Evolutionary conservation across 768 basidiomycete species (phyloP).

Genomic region (Suillus subluteus): DNA sequence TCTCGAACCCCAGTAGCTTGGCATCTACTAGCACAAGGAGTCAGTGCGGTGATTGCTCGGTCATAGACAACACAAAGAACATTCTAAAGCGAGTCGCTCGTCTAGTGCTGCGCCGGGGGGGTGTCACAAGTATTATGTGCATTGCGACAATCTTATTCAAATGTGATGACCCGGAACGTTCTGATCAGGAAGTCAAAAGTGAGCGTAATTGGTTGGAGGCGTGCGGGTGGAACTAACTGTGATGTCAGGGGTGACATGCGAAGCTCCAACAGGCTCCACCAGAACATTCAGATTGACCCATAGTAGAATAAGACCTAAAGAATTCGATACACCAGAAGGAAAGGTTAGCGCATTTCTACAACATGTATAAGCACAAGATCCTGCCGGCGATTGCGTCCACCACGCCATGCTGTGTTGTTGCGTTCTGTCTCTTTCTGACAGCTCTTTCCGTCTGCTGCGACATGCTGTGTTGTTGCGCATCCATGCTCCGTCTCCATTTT

Average conservation of each 20-base stretch:
- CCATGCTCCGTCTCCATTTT: too few relatives aligned
- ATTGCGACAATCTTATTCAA: not conserved
- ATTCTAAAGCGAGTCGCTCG: not conserved
- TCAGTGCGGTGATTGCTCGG: not conserved
- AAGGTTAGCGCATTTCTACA: not conserved
- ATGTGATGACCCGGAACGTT: not conserved
- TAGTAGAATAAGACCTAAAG: not conserved
- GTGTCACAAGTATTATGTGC: not conserved
- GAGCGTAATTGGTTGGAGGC: not conserved
- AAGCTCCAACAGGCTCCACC: not conserved
- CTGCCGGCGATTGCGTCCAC: too few relatives aligned
- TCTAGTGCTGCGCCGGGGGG: not conserved
- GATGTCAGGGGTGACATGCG: not conserved
- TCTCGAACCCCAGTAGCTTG: not conserved
- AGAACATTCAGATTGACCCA: not conserved
- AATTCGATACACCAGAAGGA: not conserved
- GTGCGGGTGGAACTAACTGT: not conserved
- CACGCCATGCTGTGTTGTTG: too few relatives aligned
- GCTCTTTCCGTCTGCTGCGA: too few relatives aligned
- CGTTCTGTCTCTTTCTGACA: too few relatives aligned
- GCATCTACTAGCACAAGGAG: not conserved
- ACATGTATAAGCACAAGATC: too few relatives aligned
- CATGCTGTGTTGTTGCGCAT: too few relatives aligned
- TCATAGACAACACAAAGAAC: not conserved
- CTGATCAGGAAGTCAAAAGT: not conserved